Evolutionary conservation across 116 monocot genomes (phyloP), one percentile per base, ranked within the genome.

Genomic region (Posidonia oceanica): DNA sequence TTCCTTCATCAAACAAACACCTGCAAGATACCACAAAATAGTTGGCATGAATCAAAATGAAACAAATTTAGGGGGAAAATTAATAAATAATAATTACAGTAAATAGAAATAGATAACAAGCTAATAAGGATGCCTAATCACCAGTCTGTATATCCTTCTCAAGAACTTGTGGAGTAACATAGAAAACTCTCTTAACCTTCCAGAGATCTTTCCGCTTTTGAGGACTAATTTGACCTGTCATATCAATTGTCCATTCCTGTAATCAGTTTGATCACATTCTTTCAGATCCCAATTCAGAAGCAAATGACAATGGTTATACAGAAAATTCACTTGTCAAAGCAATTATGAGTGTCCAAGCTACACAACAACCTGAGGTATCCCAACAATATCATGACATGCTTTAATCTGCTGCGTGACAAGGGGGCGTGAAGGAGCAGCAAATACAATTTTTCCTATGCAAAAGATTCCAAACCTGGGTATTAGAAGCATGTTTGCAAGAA

Each of bases 211-310:
- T 77, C 69, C 98, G 75, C 67, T 85, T 98, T 18, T 75, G 58
- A 73, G 98, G 98, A 74, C 77, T 85, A 74, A 76, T 79, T 38
- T 74, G 82, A 76, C 98, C 98, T 82, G 90, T 98, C 98, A 98
- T 93, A 83, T 93, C 89, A 80, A 98, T 88, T 79, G 93, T 84
- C 85, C 83, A 85, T 58, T 93, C 98, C 98, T 98, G 93, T 78
- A 92, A 89, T 80, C 82, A 88, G 73, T 81, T 79, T 29, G 55
- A 75, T 74, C 62, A 72, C 55, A 77, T 74, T 75, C 69, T 76
- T 76, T 71, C 53, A 29, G 48, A 44, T 60, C n/a, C 22, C 22
- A 60, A 60, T 20, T 5, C 0, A 17, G 17, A 8, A 23, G 2
- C 1, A 60, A 60, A 60, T 20, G 23, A 16, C 17, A 22, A 60